These are phyloP conservation scores for Eucalyptus marginata DNA, from an alignment of 345 rosid genomes.

Conservation along the genomic window DNA sequence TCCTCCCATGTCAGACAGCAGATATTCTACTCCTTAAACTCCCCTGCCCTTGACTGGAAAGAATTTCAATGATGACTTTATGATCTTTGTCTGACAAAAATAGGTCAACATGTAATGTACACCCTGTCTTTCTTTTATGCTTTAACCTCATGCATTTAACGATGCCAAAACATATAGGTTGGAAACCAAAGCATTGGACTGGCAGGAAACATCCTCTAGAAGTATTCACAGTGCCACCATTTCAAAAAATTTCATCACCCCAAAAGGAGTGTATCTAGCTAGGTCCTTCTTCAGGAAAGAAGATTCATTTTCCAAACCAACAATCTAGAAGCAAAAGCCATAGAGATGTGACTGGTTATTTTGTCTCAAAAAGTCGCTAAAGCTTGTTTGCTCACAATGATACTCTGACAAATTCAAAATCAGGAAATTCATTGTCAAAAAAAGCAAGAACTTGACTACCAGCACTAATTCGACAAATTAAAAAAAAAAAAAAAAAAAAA, in stretches of 20 bases:
- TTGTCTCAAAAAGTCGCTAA: background rate
- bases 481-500: no score
- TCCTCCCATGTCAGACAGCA: background rate
- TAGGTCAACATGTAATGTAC: background rate
- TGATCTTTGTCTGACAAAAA: background rate
- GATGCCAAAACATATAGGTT: background rate
- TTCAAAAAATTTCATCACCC: background rate
- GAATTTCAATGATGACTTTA: background rate
- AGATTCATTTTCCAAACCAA: background rate
- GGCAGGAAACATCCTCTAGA: background rate
- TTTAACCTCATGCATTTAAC: background rate
- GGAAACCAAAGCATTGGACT: background rate
- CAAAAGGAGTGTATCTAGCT: background rate
- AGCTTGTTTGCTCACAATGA: background rate
- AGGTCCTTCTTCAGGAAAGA: background rate
- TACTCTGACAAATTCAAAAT: background rate
- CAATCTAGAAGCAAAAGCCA: background rate
- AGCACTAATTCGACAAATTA: background rate
- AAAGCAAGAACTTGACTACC: background rate
- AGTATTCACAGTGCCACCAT: background rate
- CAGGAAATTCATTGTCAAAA: background rate
- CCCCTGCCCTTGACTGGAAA: background rate
- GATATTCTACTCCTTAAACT: background rate
- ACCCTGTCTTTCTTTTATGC: background rate
- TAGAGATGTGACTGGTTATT: background rate